phyloP scores from a whole-genome alignment of 495 filamentous ascomycete species.

The Filosporella fistucella region DNA sequence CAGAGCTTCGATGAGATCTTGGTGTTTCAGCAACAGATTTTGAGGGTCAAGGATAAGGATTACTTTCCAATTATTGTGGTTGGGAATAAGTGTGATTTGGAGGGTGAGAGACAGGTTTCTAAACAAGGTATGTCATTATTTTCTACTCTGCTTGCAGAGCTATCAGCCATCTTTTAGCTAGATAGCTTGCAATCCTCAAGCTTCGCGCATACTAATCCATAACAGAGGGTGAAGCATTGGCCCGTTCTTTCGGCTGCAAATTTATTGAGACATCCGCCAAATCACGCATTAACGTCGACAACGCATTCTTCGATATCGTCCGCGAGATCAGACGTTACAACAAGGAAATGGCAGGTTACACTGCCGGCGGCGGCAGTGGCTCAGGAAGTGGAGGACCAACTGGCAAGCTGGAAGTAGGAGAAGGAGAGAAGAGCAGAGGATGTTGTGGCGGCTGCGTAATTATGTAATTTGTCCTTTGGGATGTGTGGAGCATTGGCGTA shows the following conservation, averaged over 20 bases:
- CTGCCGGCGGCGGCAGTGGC: conserved; percentile 56
- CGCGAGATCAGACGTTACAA: conserved; percentile 97
- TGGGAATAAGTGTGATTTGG: conserved; percentile 99
- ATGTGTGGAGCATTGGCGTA: too few relatives aligned
- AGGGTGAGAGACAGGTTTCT: conserved; percentile 82
- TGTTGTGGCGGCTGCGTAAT: conserved; percentile 87
- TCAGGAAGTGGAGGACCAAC: conserved; percentile 56
- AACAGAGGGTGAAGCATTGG: conserved; percentile 88
- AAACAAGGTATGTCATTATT: conserved; percentile 67
- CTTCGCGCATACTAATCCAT: too few relatives aligned
- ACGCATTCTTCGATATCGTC: conserved; percentile 96
- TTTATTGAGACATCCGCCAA: conserved; percentile 99
- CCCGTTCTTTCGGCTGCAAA: conserved; percentile 84
- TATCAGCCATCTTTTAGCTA: neutral
- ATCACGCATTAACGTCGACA: conserved; percentile 95
- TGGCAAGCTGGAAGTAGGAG: conserved; percentile 74
- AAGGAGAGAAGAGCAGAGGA: conserved; percentile 63
- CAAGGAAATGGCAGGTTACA: conserved; percentile 89
- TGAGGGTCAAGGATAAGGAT: conserved; percentile 98
- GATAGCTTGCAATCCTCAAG: neutral
- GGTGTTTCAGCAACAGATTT: conserved; percentile 97
- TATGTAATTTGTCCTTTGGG: too few relatives aligned
- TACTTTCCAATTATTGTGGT: conserved; percentile 99
- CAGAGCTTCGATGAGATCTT: conserved; percentile 98
- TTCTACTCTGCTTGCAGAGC: neutral